These are phyloP conservation scores for Mantamonas sphyraenae DNA, from an alignment of 78 protist species.

Conservation along the genomic window DNA sequence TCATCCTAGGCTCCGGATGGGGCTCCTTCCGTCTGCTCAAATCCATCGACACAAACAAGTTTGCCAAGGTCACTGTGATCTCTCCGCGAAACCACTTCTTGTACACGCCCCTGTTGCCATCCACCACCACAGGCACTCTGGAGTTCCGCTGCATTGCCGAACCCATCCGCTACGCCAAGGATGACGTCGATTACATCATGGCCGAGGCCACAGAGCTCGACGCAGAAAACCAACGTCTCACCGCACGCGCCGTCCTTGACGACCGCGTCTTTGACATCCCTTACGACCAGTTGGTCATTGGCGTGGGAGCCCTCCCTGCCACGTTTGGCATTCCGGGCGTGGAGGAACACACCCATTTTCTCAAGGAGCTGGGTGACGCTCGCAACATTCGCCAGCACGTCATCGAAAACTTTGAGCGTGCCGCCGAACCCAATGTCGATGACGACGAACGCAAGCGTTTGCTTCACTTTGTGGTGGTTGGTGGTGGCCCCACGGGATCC, in stretches of 20 bases:
- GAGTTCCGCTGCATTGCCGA: slow-evolving; percentile 45
- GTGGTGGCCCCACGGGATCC: slow-evolving; percentile 81
- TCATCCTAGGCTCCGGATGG: slow-evolving; percentile 54
- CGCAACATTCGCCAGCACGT: slow-evolving; percentile 20
- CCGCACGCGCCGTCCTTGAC: not conserved
- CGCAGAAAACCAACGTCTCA: no score
- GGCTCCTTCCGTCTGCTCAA: slow-evolving; percentile 18
- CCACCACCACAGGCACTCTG: slow-evolving; percentile 44
- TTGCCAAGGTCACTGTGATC: slow-evolving; percentile 25
- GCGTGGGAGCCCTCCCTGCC: slow-evolving; percentile 57
- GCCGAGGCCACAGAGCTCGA: slow-evolving; percentile 28
- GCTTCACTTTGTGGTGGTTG: slow-evolving; percentile 55
- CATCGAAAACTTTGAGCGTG: slow-evolving; percentile 34
- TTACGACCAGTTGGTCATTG: slow-evolving; percentile 64
- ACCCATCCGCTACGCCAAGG: slow-evolving; percentile 29
- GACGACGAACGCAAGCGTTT: slow-evolving; percentile 7
- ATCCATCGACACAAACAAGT: slow-evolving; percentile 6
- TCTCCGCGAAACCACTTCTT: slow-evolving; percentile 41
- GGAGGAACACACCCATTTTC: slow-evolving; percentile 41
- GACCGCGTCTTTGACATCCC: slow-evolving; percentile 5
- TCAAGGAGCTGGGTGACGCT: slow-evolving; percentile 51
- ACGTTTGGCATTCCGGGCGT: slow-evolving; percentile 68
- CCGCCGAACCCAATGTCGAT: slow-evolving; percentile 14
- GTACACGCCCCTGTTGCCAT: slow-evolving; percentile 51
- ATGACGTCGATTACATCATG: slow-evolving; percentile 18